phyloP scores from a whole-genome alignment of 495 filamentous ascomycete genomes.

The Neurospora sp. region DNA sequence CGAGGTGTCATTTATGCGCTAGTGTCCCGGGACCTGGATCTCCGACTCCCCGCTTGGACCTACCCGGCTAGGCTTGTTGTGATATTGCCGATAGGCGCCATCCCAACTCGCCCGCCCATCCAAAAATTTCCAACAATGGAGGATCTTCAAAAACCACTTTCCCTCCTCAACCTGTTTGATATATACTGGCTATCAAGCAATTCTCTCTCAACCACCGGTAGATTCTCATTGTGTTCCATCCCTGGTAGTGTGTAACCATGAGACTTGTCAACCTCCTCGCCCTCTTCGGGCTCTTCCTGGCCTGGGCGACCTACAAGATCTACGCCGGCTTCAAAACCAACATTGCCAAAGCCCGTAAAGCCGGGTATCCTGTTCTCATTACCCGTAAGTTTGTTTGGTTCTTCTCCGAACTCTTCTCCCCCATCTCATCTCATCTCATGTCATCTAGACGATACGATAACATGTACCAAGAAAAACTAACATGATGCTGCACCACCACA shows the following conservation, averaged over 20 bases:
- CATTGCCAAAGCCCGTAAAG: slow-evolving; percentile 33
- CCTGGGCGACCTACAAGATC: slow-evolving; percentile 9
- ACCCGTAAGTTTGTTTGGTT: slow-evolving; percentile 29
- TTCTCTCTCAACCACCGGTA: not conserved
- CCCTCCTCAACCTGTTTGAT: not conserved
- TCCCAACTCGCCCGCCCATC: not conserved
- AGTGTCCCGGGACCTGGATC: not conserved
- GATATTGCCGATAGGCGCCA: not conserved
- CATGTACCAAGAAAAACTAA: not conserved
- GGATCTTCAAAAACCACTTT: not conserved
- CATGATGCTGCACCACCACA: too few relatives aligned
- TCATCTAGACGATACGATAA: not conserved
- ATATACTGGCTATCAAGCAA: not conserved
- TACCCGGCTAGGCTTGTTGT: not conserved
- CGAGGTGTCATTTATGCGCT: not conserved
- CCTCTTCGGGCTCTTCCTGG: slow-evolving; percentile 6
- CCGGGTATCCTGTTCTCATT: slow-evolving; percentile 33
- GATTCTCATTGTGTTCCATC: not conserved
- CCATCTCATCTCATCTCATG: not conserved
- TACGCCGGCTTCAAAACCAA: slow-evolving; percentile 25
- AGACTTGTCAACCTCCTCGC: not conserved
- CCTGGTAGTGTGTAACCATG: not conserved
- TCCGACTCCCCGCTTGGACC: not conserved
- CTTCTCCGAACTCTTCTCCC: not conserved
- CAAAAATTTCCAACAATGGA: not conserved